Conservation (phyloP, 1,139 yeast species). For the Candida pseudocylindracea region DNA sequence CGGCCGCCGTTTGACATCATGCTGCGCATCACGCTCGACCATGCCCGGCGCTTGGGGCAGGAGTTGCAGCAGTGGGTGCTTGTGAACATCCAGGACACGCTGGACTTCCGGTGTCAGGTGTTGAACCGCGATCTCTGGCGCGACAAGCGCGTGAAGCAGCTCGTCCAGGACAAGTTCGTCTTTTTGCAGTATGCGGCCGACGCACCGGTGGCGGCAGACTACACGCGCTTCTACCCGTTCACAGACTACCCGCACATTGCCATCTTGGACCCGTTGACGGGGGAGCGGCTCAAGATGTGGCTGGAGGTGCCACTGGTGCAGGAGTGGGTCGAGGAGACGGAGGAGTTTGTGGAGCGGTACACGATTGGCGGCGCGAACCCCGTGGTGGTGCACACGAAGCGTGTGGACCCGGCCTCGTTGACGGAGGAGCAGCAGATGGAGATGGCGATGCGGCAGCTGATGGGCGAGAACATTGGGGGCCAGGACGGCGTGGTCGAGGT, state of each 20-base stretch:
- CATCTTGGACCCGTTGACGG: conserved; percentile 85
- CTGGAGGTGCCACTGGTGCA: conserved; percentile 30
- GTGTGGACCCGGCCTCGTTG: conserved; percentile 36
- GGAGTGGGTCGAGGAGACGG: conserved; percentile 37
- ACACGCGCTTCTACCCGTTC: conserved; percentile 45
- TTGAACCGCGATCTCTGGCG: conserved; percentile 92
- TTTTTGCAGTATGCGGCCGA: conserved; percentile 68
- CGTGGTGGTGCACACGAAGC: conserved; percentile 26
- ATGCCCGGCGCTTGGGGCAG: conserved; percentile 50
- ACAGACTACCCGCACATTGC: conserved; percentile 70
- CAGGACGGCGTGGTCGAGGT: not conserved
- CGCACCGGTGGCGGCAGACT: conserved; percentile 50
- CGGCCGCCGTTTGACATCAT: conserved; percentile 90
- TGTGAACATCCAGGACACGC: conserved; percentile 66
- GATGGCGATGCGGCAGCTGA: conserved; percentile 50
- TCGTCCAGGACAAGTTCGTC: conserved; percentile 46
- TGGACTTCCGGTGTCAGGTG: conserved; percentile 76
- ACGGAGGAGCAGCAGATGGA: conserved; percentile 76
- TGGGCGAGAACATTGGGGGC: conserved; percentile 9
- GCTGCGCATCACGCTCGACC: conserved; percentile 37
- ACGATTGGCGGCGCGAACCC: conserved; percentile 54
- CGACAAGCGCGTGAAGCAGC: conserved; percentile 34
- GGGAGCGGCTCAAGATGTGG: conserved; percentile 71
- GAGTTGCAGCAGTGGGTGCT: conserved; percentile 57
- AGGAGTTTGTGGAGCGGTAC: conserved; percentile 35